Percentiles rank a stretch among this genome's conserved stretches.
Conservation (phyloP, 345 rosid genomes). For the Pugionium dolabratum region DNA sequence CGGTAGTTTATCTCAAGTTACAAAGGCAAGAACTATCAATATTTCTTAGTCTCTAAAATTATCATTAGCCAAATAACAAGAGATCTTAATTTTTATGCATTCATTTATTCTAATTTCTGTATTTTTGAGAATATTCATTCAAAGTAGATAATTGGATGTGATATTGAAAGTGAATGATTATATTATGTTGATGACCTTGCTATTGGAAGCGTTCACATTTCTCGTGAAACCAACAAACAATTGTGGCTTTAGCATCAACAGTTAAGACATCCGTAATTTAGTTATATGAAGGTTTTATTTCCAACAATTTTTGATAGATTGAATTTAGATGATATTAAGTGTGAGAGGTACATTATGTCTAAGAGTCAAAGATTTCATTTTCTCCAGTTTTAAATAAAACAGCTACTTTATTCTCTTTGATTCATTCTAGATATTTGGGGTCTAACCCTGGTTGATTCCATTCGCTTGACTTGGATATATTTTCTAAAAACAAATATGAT, state of each 20-base stretch:
- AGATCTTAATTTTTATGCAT: neutral
- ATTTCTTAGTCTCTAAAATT: neutral
- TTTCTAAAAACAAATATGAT: neutral
- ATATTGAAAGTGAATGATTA: neutral
- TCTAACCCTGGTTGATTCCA: neutral
- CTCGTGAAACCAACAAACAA: neutral
- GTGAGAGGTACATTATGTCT: neutral
- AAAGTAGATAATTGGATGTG: neutral
- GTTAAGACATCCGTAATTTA: neutral
- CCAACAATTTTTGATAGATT: neutral
- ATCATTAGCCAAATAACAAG: neutral
- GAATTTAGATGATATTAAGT: neutral
- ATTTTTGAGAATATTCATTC: neutral
- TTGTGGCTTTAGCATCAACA: neutral
- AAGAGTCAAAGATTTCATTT: neutral
- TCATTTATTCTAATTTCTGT: neutral
- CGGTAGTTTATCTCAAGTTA: neutral
- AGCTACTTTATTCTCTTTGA: neutral
- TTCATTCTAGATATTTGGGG: neutral
- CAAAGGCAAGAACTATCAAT: neutral
- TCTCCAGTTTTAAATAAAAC: neutral
- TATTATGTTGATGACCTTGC: neutral
- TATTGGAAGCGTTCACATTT: no score
- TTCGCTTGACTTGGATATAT: neutral
- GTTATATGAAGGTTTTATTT: neutral